These are phyloP conservation scores for Scheffersomyces ergatensis DNA, from an alignment of 805 yeast species.

Conservation along the genomic window DNA sequence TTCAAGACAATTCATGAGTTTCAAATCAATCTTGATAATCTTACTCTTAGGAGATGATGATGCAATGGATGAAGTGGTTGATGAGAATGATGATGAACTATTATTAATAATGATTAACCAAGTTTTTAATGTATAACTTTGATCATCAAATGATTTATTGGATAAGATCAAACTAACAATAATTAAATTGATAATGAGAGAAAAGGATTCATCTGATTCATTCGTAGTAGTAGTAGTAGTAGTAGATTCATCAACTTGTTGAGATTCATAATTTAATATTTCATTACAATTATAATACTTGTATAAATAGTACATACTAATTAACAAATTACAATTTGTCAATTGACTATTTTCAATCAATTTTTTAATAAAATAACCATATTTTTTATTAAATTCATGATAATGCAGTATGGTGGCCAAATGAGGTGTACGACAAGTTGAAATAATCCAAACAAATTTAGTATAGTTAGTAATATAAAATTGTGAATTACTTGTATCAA, in stretches of 20 bases:
- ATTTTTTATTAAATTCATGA: conserved; percentile 4
- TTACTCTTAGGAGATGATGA: conserved; percentile 5
- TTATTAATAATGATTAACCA: conserved; percentile 35
- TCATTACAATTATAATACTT: conserved; percentile 13
- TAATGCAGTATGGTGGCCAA: neutral
- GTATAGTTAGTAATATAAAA: conserved; percentile 6
- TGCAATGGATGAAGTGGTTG: no score
- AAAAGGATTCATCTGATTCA: conserved; percentile 6
- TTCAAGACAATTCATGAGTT: conserved; percentile 25
- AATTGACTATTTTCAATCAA: conserved; percentile 17
- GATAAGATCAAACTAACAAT: conserved; percentile 25
- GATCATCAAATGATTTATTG: conserved; percentile 48
- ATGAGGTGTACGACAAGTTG: neutral
- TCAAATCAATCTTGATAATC: conserved; percentile 16
- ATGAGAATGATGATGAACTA: no score
- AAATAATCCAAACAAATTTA: conserved; percentile 4
- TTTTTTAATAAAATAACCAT: conserved; percentile 5
- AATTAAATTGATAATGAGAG: conserved; percentile 19
- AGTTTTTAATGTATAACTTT: conserved; percentile 49
- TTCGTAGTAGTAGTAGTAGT: no score
- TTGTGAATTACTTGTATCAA: no score
- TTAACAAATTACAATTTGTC: conserved; percentile 17
- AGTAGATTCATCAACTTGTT: neutral
- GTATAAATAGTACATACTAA: conserved; percentile 23
- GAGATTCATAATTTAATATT: conserved; percentile 2